phyloP scores from a whole-genome alignment of 2,329 filamentous ascomycete species.

The Diatrype stigma region DNA sequence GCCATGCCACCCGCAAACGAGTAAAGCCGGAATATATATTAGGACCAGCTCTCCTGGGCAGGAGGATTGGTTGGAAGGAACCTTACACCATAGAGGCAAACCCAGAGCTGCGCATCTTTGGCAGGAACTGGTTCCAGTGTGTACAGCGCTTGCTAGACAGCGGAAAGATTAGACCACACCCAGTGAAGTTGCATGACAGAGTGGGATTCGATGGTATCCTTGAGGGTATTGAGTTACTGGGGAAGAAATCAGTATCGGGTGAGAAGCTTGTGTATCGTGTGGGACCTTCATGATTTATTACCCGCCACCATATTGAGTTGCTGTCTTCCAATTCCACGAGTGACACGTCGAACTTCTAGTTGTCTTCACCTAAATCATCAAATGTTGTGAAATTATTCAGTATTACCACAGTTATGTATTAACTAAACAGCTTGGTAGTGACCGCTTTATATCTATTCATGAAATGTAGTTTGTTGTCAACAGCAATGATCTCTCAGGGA shows the following conservation, averaged over 20 bases:
- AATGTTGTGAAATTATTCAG: too few species aligned
- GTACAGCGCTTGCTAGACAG: background rate
- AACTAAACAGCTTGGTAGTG: background rate
- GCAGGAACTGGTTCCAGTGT: background rate
- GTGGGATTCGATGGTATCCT: background rate
- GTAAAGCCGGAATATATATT: background rate
- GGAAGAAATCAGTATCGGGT: background rate
- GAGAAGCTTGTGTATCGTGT: background rate
- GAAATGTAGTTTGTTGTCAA: background rate
- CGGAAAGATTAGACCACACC: background rate
- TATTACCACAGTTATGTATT: too few species aligned
- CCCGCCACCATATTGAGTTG: too few species aligned
- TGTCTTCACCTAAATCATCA: too few species aligned
- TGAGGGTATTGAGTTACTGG: background rate
- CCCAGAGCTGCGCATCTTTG: background rate
- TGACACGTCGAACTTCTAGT: too few species aligned
- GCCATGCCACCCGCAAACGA: background rate
- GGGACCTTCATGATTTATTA: too few species aligned
- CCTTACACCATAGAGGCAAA: background rate
- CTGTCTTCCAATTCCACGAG: too few species aligned
- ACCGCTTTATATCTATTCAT: background rate
- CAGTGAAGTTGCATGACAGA: background rate
- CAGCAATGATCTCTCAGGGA: background rate
- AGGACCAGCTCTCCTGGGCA: background rate
- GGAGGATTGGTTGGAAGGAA: background rate